Evolutionary conservation across 2,329 filamentous ascomycete genomes (phyloP), one percentile per base, ranked within the genome.

Genomic region (Pezicula rhizophila): DNA sequence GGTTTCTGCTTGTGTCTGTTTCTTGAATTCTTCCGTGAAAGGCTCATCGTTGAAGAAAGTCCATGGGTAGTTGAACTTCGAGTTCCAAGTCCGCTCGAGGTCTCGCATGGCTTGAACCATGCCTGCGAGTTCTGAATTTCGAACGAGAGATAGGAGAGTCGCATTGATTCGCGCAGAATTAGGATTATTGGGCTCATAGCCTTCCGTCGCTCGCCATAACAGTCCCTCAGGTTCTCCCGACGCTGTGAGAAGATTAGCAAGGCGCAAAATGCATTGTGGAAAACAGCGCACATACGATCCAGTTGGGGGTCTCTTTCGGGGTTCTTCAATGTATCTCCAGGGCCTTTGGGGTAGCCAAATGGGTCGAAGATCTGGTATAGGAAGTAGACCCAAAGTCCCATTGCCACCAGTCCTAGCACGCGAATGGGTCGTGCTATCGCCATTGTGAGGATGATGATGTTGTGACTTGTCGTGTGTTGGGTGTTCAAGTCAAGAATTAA

Each of bases 11-110:
- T 78, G 75, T 1, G 91, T 97, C 68, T 79, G 81, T 61, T 73
- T 74, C 72, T 95, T 97, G 74, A 99, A 99, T 61, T 97, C 91
- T 14, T 93, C 87, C 2, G 86, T 84, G 64, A 99, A 99, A 14
- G 89, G 88, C 46, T 88, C 84, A 64, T 99, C 92, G 70, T 99
- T 99, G 78, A 99, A 95, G 68, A 99, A 99, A 8, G 90, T 96
- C 89, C 93, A 99, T 0, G 93, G 93, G 65, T 99, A 99, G 74
- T 99, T 99, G 80, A 97, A 99, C 66, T 99, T 99, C 75, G 82
- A 76, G 64, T 99, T 99, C 90, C 91, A 99, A 1, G 92, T 97
- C 57, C 86, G 75, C 71, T 99, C 93, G 52, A 99, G 77, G 64
- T 99, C 92, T 48, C 71, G 70, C 89, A 99, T 99, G 23, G 90